Evolutionary conservation across 495 filamentous ascomycete genomes (phyloP).

Genomic region (Penicillium egyptiacum): DNA sequence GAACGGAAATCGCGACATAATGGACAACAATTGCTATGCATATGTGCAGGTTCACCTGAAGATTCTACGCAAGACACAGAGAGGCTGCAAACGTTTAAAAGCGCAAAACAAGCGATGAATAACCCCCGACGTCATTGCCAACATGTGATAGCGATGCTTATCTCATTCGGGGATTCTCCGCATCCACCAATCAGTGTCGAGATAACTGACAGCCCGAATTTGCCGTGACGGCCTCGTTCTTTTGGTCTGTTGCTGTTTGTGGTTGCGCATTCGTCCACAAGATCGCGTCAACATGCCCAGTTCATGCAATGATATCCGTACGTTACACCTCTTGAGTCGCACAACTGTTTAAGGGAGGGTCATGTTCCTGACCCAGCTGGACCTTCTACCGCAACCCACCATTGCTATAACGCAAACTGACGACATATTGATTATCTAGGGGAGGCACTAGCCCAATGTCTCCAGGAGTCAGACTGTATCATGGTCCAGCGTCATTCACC

Average conservation of each 20-base stretch:
- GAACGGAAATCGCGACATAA: slow-evolving; percentile 75
- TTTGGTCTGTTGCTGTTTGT: slow-evolving; percentile 7
- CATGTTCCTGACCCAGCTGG: slow-evolving; percentile 10
- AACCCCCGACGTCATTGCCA: slow-evolving; percentile 30
- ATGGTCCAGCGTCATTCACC: slow-evolving; percentile 85
- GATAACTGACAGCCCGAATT: slow-evolving; percentile 23
- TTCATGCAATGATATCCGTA: slow-evolving; percentile 96
- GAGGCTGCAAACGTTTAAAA: slow-evolving; percentile 4
- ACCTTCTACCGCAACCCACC: slow-evolving; percentile 7
- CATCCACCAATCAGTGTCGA: slow-evolving; percentile 22
- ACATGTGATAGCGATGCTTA: slow-evolving; percentile 41
- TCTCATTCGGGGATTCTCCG: slow-evolving; percentile 36
- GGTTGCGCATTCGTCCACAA: slow-evolving; percentile 11
- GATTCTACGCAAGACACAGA: slow-evolving; percentile 4
- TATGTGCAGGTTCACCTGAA: slow-evolving; percentile 3
- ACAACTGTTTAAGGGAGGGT: neutral
- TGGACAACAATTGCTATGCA: slow-evolving; percentile 6
- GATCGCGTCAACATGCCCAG: slow-evolving; percentile 69
- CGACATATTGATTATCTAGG: slow-evolving; percentile 51
- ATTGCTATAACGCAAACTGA: slow-evolving; percentile 14
- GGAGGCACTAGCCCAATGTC: slow-evolving; percentile 86
- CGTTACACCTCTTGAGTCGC: slow-evolving; percentile 27
- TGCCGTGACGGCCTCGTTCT: slow-evolving; percentile 14
- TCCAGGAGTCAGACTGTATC: slow-evolving; percentile 93
- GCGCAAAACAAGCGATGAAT: neutral